phyloP scores from a whole-genome alignment of 2,329 filamentous ascomycete genomes.

The Pseudonectria buxi region DNA sequence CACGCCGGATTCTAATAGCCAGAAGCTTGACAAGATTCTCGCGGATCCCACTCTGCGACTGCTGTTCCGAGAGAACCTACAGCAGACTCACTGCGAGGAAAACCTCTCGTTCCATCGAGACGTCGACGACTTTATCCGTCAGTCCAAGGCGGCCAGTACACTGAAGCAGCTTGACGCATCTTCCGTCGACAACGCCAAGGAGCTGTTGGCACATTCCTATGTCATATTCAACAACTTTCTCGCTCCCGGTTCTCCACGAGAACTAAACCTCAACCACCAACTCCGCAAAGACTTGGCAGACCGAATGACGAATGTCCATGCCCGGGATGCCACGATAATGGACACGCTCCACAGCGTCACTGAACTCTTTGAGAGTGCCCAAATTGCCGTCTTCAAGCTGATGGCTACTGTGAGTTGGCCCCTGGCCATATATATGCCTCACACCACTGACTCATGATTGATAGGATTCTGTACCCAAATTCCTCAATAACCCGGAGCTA shows the following conservation, averaged over 20 bases:
- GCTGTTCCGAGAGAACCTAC: slow-evolving; percentile 86
- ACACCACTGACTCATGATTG: slow-evolving; percentile 15
- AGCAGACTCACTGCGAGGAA: slow-evolving; percentile 94
- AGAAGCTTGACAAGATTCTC: slow-evolving; percentile 86
- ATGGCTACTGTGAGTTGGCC: slow-evolving; percentile 85
- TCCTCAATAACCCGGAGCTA: slow-evolving; percentile 50
- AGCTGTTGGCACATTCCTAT: slow-evolving; percentile 92
- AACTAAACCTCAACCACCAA: slow-evolving; percentile 95
- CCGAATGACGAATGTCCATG: slow-evolving; percentile 93
- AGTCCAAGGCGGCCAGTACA: slow-evolving; percentile 56
- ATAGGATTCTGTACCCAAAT: slow-evolving; percentile 66
- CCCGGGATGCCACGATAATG: slow-evolving; percentile 85
- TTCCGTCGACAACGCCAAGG: slow-evolving; percentile 75
- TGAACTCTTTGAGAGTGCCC: slow-evolving; percentile 82
- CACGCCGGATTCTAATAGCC: slow-evolving; percentile 83
- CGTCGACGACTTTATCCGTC: slow-evolving; percentile 75
- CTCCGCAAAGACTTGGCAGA: slow-evolving; percentile 88
- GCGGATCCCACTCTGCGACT: slow-evolving; percentile 81
- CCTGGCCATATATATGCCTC: rapidly evolving
- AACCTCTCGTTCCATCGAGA: slow-evolving; percentile 94
- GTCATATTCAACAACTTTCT: slow-evolving; percentile 98
- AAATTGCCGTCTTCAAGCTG: slow-evolving; percentile 92
- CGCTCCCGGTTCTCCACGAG: slow-evolving; percentile 89
- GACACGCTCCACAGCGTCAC: slow-evolving; percentile 86
- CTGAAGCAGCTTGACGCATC: slow-evolving; percentile 56